phyloP scores from a whole-genome alignment of 352 stramenopile genomes.

The Elongisporangium senticosum region DNA sequence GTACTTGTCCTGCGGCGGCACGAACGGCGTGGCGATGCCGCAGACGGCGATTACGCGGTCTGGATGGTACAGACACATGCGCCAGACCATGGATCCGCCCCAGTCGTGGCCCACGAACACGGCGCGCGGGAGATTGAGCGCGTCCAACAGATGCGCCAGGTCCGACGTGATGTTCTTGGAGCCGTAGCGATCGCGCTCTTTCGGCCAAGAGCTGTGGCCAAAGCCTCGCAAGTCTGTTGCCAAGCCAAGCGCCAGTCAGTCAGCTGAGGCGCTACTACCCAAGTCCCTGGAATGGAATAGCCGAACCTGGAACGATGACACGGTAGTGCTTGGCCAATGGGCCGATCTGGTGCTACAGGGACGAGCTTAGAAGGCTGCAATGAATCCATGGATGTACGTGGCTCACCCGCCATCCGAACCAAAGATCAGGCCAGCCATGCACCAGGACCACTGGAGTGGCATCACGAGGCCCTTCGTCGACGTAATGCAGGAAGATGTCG shows the following conservation, averaged over 20 bases:
- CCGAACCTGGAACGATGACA: constrained; percentile 33
- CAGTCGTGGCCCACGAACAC: constrained; percentile 58
- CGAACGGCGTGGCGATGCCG: constrained; percentile 54
- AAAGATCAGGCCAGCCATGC: constrained; percentile 46
- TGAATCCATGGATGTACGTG: background rate
- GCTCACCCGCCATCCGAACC: constrained; percentile 35
- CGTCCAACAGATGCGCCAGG: constrained; percentile 34
- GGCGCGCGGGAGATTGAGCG: constrained; percentile 39
- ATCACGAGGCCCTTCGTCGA: constrained; percentile 39
- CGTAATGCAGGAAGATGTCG: constrained; percentile 43
- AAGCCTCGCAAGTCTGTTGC: constrained; percentile 40
- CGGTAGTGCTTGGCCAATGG: constrained; percentile 24
- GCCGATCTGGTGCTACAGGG: constrained; percentile 29
- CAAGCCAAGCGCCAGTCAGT: background rate
- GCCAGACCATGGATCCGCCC: constrained; percentile 42
- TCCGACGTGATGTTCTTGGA: constrained; percentile 37
- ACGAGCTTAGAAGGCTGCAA: constrained; percentile 2
- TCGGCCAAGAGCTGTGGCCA: constrained; percentile 32
- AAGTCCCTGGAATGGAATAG: too few relatives aligned
- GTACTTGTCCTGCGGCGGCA: constrained; percentile 26
- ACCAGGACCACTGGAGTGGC: constrained; percentile 33
- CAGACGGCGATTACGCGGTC: constrained; percentile 42
- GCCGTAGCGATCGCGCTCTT: constrained; percentile 23
- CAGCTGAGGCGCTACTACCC: background rate
- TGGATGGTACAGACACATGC: constrained; percentile 52